A percentile compares a stretch with the other conserved stretches of the same genome.
These are phyloP conservation scores for Coniferiporia sulphurascens DNA, from an alignment of 1,284 basidiomycete genomes.

Conservation along the genomic window DNA sequence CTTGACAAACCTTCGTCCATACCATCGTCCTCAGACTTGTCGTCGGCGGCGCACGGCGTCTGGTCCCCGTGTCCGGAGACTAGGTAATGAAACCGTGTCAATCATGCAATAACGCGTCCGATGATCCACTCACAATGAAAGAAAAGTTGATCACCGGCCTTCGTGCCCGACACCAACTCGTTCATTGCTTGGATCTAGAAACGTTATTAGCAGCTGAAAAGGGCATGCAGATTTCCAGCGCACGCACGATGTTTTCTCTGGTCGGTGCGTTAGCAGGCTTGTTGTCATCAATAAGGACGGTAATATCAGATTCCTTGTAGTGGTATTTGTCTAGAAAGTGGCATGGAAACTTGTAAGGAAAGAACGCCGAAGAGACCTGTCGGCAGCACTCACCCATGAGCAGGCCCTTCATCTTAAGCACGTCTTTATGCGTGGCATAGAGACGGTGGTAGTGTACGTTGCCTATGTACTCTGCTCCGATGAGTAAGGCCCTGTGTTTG, in stretches of 20 bases:
- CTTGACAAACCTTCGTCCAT: slow-evolving; percentile 7
- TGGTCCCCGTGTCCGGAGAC: slow-evolving; percentile 13
- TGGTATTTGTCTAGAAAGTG: background rate
- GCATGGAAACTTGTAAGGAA: background rate
- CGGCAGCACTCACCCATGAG: background rate
- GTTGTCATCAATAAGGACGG: slow-evolving; percentile 5
- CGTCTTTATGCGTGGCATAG: slow-evolving; percentile 1
- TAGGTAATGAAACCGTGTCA: background rate
- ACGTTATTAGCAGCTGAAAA: background rate
- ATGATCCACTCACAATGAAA: slow-evolving; percentile 7
- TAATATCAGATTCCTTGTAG: slow-evolving; percentile 1
- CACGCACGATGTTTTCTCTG: slow-evolving; percentile 8
- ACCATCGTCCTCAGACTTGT: slow-evolving; percentile 7
- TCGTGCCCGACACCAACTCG: background rate
- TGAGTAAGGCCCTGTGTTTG: slow-evolving; percentile 6
- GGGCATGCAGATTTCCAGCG: background rate
- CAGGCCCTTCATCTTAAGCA: background rate
- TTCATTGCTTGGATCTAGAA: slow-evolving; percentile 4
- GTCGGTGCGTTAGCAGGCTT: background rate
- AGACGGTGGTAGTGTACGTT: background rate
- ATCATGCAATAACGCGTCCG: background rate
- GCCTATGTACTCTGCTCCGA: slow-evolving; percentile 2
- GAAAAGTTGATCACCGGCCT: slow-evolving; percentile 5
- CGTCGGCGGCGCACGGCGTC: background rate
- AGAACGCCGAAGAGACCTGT: background rate